Evolutionary conservation across 192 early-diverging fungal genomes (phyloP).

Genomic region (Rhizophagus prolifer): DNA sequence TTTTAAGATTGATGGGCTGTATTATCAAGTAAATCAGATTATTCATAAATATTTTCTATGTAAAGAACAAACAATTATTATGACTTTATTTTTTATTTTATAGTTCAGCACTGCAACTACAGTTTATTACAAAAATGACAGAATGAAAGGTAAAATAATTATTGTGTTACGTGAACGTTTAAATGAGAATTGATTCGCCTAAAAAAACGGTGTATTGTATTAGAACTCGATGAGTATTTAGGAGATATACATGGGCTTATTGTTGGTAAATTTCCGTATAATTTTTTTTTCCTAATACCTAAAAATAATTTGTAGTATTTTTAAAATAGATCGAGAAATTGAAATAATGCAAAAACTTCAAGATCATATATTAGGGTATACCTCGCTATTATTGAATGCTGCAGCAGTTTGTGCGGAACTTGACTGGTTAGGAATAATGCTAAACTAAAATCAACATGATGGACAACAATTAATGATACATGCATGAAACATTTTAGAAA

Average conservation of each 20-base stretch:
- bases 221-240: slow-evolving; percentile 74
- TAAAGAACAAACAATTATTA: neutral
- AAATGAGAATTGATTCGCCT: neutral
- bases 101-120: slow-evolving; percentile 68
- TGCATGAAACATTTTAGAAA: slow-evolving; percentile 45
- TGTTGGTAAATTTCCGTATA: slow-evolving; percentile 49
- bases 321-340: slow-evolving; percentile 71
- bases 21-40: slow-evolving; percentile 51
- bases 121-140: slow-evolving; percentile 70
- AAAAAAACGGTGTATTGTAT: neutral
- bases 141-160: slow-evolving; percentile 44
- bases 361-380: slow-evolving; percentile 50
- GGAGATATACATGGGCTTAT: slow-evolving; percentile 87
- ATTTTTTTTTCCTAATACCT: neutral
- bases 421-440: slow-evolving; percentile 61
- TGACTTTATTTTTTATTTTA: neutral
- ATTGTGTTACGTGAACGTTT: neutral
- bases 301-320: neutral
- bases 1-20: slow-evolving; percentile 49
- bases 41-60: neutral
- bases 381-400: slow-evolving; percentile 36
- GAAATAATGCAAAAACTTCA: slow-evolving; percentile 77
- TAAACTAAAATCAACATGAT: neutral
- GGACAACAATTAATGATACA: too few species aligned
- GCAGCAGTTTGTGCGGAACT: slow-evolving; percentile 58